These are phyloP conservation scores for Entamoeba moshkovskii DNA, from an alignment of 208 protist species.

Conservation along the genomic window DNA sequence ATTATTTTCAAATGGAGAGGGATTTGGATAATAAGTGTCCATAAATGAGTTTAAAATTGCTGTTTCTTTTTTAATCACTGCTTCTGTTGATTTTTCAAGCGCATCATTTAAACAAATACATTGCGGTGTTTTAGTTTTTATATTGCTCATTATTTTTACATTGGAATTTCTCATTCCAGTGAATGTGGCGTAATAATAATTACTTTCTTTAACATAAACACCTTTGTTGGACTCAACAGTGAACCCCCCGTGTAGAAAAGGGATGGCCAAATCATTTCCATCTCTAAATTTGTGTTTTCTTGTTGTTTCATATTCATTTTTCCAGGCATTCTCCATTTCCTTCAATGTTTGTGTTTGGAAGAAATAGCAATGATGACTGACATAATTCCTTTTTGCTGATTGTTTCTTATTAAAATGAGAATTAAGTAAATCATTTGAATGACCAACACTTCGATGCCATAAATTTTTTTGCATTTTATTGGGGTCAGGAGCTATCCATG, in stretches of 20 bases:
- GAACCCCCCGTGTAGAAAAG: background rate
- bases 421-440: background rate
- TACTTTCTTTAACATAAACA: background rate
- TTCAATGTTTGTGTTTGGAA: background rate
- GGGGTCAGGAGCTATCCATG: background rate
- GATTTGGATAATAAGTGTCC: background rate
- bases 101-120: background rate
- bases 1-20: background rate
- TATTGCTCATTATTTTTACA: background rate
- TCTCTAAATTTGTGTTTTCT: background rate
- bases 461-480: background rate
- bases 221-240: background rate
- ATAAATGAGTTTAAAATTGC: background rate
- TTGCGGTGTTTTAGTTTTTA: background rate
- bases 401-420: background rate
- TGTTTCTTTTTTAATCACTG: background rate
- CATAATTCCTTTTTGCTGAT: background rate
- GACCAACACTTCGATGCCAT: background rate
- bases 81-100: background rate
- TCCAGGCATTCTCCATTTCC: background rate
- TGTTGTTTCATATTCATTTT: background rate
- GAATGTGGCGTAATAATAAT: background rate
- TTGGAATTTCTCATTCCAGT: background rate
- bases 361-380: background rate
- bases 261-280: background rate